Base-by-base conservation (phyloP, 768 basidiomycete species). In the Phanerochaete sordida region DNA sequence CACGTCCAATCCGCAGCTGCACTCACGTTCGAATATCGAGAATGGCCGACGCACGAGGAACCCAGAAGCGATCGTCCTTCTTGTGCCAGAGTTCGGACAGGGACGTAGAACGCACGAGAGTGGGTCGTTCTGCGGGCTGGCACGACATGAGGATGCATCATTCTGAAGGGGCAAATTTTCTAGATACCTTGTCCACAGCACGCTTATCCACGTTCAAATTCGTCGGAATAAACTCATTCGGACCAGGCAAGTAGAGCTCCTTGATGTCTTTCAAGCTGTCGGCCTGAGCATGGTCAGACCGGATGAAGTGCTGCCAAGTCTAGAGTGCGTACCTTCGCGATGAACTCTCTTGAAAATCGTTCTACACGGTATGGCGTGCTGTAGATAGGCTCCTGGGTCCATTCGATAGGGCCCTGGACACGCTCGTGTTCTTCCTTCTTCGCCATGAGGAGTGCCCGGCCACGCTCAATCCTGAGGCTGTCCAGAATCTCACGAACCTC, bases 41-140 rank as follows among this genome's bases (percentile, higher is more conserved):
- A 58, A 88, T 75, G 23, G 89, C 81, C 62, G 84, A 81, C 1
- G 94, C 93, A 69, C 91, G 93, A 0, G 97, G 97, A 11, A 96
- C 85, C 90, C 93, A 96, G 77, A 97, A 99, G 61, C 80, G 83
- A 72, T 99, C 96, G 70, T 99, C 97, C 70, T 95, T 95, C 79
- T 99, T 99, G 75, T 95, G 85, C 95, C 96, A 99, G 2, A 98
- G 75, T 13, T 86, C 81, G 3, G 88, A 89, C 27, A 88, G 66
- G 75, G 0, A 86, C 90, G 72, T 95, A 24, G 35, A 83, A 31
- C 84, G 77, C 57, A 98, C 82, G 60, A 95, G 81, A 60, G 82
- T 77, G 3, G 96, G 95, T 13, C 90, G 82, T 60, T 82, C 84
- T 60, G 81, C 73, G 27, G 91, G 90, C 93, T 96, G 68, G 51